Base-by-base conservation (phyloP, 2,329 filamentous ascomycete genomes). In the Scopulariopsis brevicaulis region DNA sequence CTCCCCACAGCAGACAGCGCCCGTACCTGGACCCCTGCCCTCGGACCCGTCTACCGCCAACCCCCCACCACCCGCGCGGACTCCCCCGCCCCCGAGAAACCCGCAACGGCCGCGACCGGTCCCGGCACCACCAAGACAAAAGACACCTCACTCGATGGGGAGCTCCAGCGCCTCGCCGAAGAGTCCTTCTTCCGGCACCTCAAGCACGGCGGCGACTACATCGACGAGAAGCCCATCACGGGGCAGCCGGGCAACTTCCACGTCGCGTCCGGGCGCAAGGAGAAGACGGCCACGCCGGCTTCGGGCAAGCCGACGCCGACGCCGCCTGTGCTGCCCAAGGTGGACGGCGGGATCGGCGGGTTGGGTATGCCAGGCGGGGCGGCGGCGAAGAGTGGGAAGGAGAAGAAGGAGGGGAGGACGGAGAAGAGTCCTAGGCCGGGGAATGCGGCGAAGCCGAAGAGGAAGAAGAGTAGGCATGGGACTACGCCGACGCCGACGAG, bases 221-320 rank as follows among this genome's bases (percentile, higher is more conserved):
- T 86, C 69, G 82, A 87, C 68, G 81, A 86, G 67, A 86, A 85
- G 62, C 82, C 83, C 50, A 86, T 87, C 63, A 85, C 82, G 0
- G 84, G 84, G 54, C 77, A 79, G 34, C 84, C 84, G 1, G 84
- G 84, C 55, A 81, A 84, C 57, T 87, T 86, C 68, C 82, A 85
- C 63, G 75, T 86, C 12, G 79, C 79, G 10, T 83, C 81, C 8
- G 83, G 83, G 1, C 76, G 82, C 57, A 80, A 80, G 64, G 68
- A 72, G 57, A 73, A 70, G 59, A 24, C 43, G 6, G 62, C 70
- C 8, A 60, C 62, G 34, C 55, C 46, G 60, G 55, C 40, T 59
- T 60, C 15, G 50, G 32, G 22, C 51, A 59, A 46, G 50, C 59
- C 57, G 24, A 53, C 54, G 35, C 55, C 25, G 40, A 56, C 18